Evolutionary conservation across 1,139 yeast genomes (phyloP), one percentile per base, ranked within the genome.

Genomic region (Nakaseomyces kungkrabaensis): DNA sequence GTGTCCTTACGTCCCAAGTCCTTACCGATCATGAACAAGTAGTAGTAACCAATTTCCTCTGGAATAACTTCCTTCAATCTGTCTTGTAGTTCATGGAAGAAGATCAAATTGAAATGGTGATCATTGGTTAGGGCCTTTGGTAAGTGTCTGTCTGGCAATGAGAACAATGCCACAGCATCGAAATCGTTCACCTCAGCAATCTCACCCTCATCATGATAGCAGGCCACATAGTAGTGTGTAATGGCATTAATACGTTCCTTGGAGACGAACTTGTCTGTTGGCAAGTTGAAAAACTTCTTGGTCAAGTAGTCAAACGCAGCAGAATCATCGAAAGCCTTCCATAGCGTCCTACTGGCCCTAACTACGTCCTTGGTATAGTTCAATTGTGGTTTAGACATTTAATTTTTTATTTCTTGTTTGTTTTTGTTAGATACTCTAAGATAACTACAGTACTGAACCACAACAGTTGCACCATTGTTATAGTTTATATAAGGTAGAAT

Each of bases 161-260:
- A 56, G 58, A 61, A 62, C 37, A 65, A 53, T 22, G 65, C 63
- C 27, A 61, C 67, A 24, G 68, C 67, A 52, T 65, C 62, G 52
- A 57, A 65, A 48, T 62, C 52, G 50, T 63, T 63, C 29, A 60
- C 60, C 51, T 66, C 63, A 26, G 58, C 56, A 13, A 65, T 46
- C 40, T 65, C 67, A 31, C 65, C 68, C 41, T 65, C 66, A 48
- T 63, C 65, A 43, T 55, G 49, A 47, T 56, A 62, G 48, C 54
- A 51, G 24, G 63, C 53, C 17, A 59, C 53, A 25, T 57, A 57
- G 31, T 55, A 56, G 31, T 54, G 54, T 37, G 58, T 51, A 41
- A 60, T 53, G 9, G 61, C 57, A 45, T 60, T 53, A 27, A 61
- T 49, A 44, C 65, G 53, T 22, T 51, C 58, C 42, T 54, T 52